Base-by-base conservation (phyloP, 2,329 filamentous ascomycete species). In the Phialophora chinensis region DNA sequence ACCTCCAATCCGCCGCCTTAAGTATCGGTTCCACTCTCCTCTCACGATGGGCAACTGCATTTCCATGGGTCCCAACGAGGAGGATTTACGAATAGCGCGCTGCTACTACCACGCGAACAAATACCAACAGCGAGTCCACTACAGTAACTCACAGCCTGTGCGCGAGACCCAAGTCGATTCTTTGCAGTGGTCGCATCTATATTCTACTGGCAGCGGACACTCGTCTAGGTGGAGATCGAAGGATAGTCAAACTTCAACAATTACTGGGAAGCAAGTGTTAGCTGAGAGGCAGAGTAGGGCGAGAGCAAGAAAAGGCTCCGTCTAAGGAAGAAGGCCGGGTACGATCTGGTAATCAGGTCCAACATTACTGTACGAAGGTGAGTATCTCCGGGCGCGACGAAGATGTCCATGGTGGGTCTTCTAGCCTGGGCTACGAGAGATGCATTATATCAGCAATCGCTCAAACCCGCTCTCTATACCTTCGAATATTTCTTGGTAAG, bases 41-140 rank as follows among this genome's bases (percentile, higher is more conserved):
- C 10, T 27, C 20, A 52, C 3, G 12, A 61, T 61, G 59, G 59
- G 59, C 2, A 38, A 53, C 47, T 61, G 59, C n/a, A 25, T 61
- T 29, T 61, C 59, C n/a, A 20, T 53, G n/a, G 49, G 49, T 27
- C 59, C 59, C 12, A 61, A 52, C 12, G 59, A 54, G 33, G 59
- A 61, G 31, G 59, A 61, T 23, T 23, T 53, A 1, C 59, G 59
- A 11, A 61, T 61, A 27, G 59, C 49, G 20, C 47, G 31, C 29
- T 61, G 49, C 29, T 61, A 61, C 47, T 29, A 35, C 20, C 59
- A 61, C 59, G 59, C 59, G 23, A 50, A 61, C 23, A 61, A 52
- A 61, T 54, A 61, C 38, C 47, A 54, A 42, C 49, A 54, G 42
- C 49, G 33, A n/a, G n/a, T 42, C 25, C 59, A 44, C 31, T 44